Evolutionary conservation across 441 rosid genomes (phyloP).

Genomic region (Brassica balearica): DNA sequence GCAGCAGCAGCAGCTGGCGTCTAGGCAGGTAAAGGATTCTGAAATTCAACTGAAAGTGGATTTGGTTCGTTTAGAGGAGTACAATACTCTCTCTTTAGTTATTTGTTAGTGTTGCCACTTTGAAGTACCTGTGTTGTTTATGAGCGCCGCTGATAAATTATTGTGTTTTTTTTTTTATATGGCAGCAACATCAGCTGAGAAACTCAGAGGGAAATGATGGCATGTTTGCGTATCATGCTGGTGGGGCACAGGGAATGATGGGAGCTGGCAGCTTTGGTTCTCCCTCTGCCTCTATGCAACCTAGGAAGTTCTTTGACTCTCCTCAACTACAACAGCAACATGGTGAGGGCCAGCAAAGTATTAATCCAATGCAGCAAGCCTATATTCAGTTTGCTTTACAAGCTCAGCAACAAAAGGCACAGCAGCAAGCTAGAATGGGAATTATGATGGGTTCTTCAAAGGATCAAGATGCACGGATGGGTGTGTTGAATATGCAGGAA

Average conservation of each 20-base stretch:
- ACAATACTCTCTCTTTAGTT: background rate
- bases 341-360: slow-evolving; percentile 67
- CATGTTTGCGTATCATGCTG: slow-evolving; percentile 82
- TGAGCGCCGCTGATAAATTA: background rate
- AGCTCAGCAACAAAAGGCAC: slow-evolving; percentile 81
- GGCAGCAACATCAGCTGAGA: slow-evolving; percentile 48
- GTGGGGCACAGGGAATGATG: slow-evolving; percentile 74
- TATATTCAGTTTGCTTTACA: slow-evolving; percentile 83
- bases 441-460: slow-evolving; percentile 59
- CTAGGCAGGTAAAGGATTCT: slow-evolving; percentile 71
- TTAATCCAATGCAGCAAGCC: slow-evolving; percentile 88
- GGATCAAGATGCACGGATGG: slow-evolving; percentile 75
- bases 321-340: slow-evolving; percentile 59
- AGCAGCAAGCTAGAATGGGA: slow-evolving; percentile 79
- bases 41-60: no score
- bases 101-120: background rate
- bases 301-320: slow-evolving; percentile 80
- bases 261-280: slow-evolving; percentile 74
- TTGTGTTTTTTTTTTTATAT: background rate
- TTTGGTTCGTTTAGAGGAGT: background rate
- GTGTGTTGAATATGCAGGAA: slow-evolving; percentile 87
- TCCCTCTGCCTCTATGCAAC: slow-evolving; percentile 77
- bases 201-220: slow-evolving; percentile 84
- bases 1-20: slow-evolving; percentile 56
- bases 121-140: background rate